Conservation (phyloP, 2,329 filamentous ascomycete genomes). For the Venturia carpophila region DNA sequence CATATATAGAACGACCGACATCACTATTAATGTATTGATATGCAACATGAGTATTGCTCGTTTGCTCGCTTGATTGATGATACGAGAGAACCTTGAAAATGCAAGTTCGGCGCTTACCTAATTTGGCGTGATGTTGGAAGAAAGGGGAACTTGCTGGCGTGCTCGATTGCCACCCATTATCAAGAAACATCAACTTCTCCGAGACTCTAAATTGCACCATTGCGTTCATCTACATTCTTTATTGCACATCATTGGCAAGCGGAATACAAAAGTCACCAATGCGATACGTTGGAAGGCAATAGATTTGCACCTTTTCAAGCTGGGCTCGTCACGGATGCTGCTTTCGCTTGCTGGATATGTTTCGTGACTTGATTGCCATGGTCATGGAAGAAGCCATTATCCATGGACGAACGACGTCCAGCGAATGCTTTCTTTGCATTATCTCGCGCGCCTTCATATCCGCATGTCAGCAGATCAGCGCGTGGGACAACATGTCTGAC, state of each 20-base stretch:
- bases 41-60: no score
- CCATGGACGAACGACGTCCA: neutral
- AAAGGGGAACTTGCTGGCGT: neutral
- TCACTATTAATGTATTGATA: neutral
- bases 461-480: neutral
- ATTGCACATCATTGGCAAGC: no score
- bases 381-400: no score
- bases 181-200: neutral
- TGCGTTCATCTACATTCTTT: no score
- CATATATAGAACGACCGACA: neutral
- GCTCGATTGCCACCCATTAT: neutral
- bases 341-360: neutral
- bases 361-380: no score
- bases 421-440: neutral
- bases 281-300: no score
- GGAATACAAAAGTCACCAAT: no score
- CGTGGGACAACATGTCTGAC: conserved; percentile 12
- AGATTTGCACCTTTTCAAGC: no score
- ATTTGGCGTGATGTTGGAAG: conserved; percentile 1
- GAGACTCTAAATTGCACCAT: no score
- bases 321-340: neutral
- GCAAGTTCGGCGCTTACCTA: neutral
- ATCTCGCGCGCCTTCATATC: neutral
- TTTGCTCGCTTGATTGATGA: no score
- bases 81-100: no score